Conservation (phyloP, 352 stramenopile genomes). For the Globisporangium takayamanum region DNA sequence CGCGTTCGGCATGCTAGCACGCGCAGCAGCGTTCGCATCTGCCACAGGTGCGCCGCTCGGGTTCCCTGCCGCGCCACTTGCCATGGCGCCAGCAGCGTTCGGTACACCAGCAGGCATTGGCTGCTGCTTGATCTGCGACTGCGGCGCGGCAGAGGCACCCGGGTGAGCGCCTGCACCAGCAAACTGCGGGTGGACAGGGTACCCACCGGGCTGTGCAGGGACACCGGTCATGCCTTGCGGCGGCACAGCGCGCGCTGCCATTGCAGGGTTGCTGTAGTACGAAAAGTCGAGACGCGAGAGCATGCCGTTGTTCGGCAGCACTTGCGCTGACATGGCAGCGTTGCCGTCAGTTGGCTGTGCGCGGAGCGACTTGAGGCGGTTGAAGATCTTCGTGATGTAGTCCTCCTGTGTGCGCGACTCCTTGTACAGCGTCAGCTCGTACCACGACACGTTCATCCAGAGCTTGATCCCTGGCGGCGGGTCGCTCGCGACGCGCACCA, state of each 20-base stretch:
- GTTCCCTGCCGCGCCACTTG: constrained; percentile 6
- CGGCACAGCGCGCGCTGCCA: constrained; percentile 25
- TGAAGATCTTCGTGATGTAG: constrained; percentile 88
- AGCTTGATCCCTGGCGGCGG: constrained; percentile 74
- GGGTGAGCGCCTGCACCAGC: constrained; percentile 2
- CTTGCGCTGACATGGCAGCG: constrained; percentile 54
- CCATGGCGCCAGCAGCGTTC: constrained; percentile 11
- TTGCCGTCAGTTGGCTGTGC: constrained; percentile 70
- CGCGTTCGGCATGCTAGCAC: constrained; percentile 3
- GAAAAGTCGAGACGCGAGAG: constrained; percentile 67
- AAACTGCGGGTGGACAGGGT: constrained; percentile 37
- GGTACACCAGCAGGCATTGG: not conserved
- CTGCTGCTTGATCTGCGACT: constrained; percentile 15
- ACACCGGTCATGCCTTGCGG: constrained; percentile 15
- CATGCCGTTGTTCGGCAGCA: constrained; percentile 63
- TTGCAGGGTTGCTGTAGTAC: constrained; percentile 64
- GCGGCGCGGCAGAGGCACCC: not conserved
- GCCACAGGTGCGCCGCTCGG: not conserved
- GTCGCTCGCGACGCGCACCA: constrained; percentile 78
- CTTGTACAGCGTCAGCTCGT: constrained; percentile 79
- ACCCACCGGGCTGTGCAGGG: constrained; percentile 24
- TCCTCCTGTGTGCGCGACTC: constrained; percentile 79
- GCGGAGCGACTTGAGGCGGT: constrained; percentile 68
- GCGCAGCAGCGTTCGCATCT: not conserved
- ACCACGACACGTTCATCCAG: constrained; percentile 86